Conservation (phyloP, 2,329 filamentous ascomycete species). For the Parafenestella ontariensis region DNA sequence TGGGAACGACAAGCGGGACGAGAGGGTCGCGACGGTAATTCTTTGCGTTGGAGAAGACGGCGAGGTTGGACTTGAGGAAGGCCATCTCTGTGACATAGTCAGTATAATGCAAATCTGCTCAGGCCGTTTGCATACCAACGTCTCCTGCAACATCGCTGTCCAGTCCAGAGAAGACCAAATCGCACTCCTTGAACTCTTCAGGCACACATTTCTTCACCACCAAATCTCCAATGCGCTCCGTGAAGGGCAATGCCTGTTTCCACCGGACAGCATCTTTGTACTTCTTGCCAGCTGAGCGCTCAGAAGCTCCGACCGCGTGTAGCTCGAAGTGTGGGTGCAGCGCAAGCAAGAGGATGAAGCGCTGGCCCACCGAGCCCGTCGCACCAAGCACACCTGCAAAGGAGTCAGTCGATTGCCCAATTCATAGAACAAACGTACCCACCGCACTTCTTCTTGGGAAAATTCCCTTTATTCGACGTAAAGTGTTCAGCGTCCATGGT, state of each 20-base stretch:
- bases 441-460: constrained; percentile 63
- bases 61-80: constrained; percentile 85
- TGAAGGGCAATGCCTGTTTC: constrained; percentile 91
- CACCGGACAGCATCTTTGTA: constrained; percentile 94
- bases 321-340: constrained; percentile 87
- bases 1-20: constrained; percentile 92
- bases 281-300: constrained; percentile 87
- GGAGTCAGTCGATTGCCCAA: constrained; percentile 15
- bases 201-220: constrained; percentile 86
- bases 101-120: neutral
- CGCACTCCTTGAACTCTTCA: constrained; percentile 84
- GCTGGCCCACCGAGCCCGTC: constrained; percentile 93
- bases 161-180: constrained; percentile 90
- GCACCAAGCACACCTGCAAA: constrained; percentile 75
- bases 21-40: constrained; percentile 92
- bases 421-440: constrained; percentile 48
- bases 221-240: constrained; percentile 75
- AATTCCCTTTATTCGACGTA: constrained; percentile 48
- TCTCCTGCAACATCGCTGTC: constrained; percentile 93
- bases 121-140: constrained; percentile 68
- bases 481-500: constrained; percentile 55
- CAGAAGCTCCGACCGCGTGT: constrained; percentile 87
- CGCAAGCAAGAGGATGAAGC: constrained; percentile 91
- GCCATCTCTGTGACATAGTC: constrained; percentile 69
- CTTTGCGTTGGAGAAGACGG: constrained; percentile 97